Evolutionary conservation across 208 protist species (phyloP).

Genomic region (Trypanosoma platydactyli): DNA sequence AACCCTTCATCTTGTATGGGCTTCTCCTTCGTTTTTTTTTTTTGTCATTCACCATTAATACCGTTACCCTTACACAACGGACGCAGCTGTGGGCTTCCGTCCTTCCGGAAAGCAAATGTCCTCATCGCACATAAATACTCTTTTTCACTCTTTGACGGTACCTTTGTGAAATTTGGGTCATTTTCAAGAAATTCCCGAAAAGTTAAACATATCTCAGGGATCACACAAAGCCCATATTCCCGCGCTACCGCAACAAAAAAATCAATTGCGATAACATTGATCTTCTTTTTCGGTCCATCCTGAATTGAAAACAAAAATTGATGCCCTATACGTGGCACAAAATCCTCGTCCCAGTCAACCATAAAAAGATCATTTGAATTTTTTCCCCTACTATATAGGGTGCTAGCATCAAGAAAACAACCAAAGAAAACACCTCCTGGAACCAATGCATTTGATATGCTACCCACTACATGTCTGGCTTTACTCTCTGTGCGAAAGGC

Average conservation of each 20-base stretch:
- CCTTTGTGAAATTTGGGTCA: constrained; percentile 72
- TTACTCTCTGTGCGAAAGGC: constrained; percentile 65
- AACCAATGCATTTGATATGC: constrained; percentile 80
- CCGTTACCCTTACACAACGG: constrained; percentile 1
- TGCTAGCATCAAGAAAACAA: constrained; percentile 66
- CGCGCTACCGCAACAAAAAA: constrained; percentile 73
- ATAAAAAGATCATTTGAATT: constrained; percentile 62
- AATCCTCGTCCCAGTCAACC: constrained; percentile 58
- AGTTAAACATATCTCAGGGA: constrained; percentile 72
- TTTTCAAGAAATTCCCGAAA: constrained; percentile 74
- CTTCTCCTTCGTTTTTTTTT: too few relatives aligned
- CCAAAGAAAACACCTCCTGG: constrained; percentile 78
- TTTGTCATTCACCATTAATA: constrained; percentile 2
- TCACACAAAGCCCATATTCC: constrained; percentile 61
- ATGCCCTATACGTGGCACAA: constrained; percentile 71
- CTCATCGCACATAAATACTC: constrained; percentile 70
- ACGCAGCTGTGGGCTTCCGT: constrained; percentile 42
- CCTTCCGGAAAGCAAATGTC: constrained; percentile 82
- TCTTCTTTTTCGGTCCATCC: constrained; percentile 38
- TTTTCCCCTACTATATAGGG: constrained; percentile 56
- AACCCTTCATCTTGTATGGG: too few relatives aligned
- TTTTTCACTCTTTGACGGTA: constrained; percentile 70
- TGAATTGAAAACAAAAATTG: constrained; percentile 58
- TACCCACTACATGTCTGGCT: constrained; percentile 64
- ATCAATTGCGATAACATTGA: constrained; percentile 82